Base-by-base conservation (phyloP, 2,329 filamentous ascomycete genomes). In the Phoma sp. region DNA sequence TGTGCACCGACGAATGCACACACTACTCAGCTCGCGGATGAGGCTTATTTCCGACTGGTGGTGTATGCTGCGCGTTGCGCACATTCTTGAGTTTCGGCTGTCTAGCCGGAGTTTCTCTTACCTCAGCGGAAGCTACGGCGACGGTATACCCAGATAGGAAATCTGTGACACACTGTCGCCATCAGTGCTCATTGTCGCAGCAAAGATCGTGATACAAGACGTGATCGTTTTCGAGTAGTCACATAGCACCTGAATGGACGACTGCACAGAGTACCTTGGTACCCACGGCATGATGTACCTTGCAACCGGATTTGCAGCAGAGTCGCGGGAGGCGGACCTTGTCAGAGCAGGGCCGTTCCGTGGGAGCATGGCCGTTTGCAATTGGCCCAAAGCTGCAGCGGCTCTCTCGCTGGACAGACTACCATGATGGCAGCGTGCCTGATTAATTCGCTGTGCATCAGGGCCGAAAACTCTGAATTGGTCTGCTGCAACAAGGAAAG, bases 241-340 rank as follows among this genome's bases (percentile, higher is more conserved):
- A 67, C 64, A 65, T 18, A 39, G 59, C 62, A 67, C 47, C 59
- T 60, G 55, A 53, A 30, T 61, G 57, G 62, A 57, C 58, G 48
- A 59, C 47, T 51, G 52, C 33, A 25, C 46, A 49, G 30, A 41
- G 32, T 49, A 41, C 41, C 33, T 44, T 46, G 36, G 41, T 55
- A 46, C n/a, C 36, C 46, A 18, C 36, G 42, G 25, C 30, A 7
- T 42, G 41, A 22, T 45, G 25, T 50, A 42, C 47, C 33, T 32
- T 55, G 52, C 52, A 29, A 47, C 46, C 37, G 22, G 46, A 42
- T 50, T 50, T 50, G 39, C 52, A 59, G 41, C 56, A 58, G 41
- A 49, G 50, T 52, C 55, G 41, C 54, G 58, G 50, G 54, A 65
- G 64, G 61, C 67, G 66, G 67, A 60, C 63, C 65, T 58, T 61